Conservation (phyloP, 768 basidiomycete species). For the Flagelloscypha sp. region DNA sequence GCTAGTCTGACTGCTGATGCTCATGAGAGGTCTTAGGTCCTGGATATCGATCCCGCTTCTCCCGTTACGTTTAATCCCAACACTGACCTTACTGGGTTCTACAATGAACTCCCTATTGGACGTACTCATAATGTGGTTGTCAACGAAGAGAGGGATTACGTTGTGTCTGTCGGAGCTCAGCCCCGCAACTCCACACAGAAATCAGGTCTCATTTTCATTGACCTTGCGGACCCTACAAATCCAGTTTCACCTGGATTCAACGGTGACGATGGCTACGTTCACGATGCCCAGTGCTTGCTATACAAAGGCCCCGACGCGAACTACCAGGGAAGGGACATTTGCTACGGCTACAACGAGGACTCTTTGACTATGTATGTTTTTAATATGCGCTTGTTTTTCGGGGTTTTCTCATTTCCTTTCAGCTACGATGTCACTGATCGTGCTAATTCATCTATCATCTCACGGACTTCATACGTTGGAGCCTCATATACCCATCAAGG, state of each 20-base stretch:
- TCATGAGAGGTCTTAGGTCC: slow-evolving; percentile 5
- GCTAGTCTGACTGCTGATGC: background rate
- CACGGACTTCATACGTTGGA: slow-evolving; percentile 20
- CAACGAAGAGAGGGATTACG: slow-evolving; percentile 13
- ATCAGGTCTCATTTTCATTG: slow-evolving; percentile 22
- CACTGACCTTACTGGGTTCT: slow-evolving; percentile 12
- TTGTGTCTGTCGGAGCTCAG: slow-evolving; percentile 18
- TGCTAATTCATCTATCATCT: slow-evolving; percentile 17
- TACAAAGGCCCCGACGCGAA: slow-evolving; percentile 22
- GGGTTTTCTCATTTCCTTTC: slow-evolving; percentile 10
- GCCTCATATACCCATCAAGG: slow-evolving; percentile 25
- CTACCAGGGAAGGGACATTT: slow-evolving; percentile 20
- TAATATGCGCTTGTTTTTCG: background rate
- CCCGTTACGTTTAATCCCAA: slow-evolving; percentile 16
- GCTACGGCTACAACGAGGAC: slow-evolving; percentile 25
- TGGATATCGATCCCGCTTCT: slow-evolving; percentile 8
- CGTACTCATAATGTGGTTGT: slow-evolving; percentile 21
- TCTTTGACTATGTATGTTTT: background rate
- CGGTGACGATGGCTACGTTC: slow-evolving; percentile 21
- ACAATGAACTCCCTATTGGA: slow-evolving; percentile 19
- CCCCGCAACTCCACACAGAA: slow-evolving; percentile 13
- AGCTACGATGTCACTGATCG: slow-evolving; percentile 21
- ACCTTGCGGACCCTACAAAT: slow-evolving; percentile 18
- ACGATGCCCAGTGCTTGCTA: slow-evolving; percentile 23
- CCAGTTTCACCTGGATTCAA: slow-evolving; percentile 16